phyloP scores from a whole-genome alignment of 2,329 filamentous ascomycete genomes.

The Aureobasidium sp. region DNA sequence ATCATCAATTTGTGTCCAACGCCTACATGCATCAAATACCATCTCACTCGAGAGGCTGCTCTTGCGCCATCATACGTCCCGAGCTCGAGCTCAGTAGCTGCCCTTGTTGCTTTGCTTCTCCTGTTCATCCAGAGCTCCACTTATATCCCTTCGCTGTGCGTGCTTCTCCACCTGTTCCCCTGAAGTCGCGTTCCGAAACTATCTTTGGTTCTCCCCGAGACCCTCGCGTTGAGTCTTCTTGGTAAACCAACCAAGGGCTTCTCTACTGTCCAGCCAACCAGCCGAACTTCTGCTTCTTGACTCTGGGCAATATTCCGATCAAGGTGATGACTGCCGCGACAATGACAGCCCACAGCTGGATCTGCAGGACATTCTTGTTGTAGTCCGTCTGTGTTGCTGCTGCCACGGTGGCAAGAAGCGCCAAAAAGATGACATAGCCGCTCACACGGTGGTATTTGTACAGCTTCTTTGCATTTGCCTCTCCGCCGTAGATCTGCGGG shows the following conservation, averaged over 20 bases:
- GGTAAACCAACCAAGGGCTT: too few species aligned
- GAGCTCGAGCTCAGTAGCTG: neutral
- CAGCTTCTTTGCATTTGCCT: conserved; percentile 69
- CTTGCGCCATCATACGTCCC: neutral
- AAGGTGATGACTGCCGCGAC: conserved; percentile 60
- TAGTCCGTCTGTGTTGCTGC: conserved; percentile 73
- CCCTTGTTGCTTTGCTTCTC: neutral
- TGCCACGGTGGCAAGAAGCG: conserved; percentile 67
- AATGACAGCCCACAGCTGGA: conserved; percentile 70
- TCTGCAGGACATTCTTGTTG: conserved; percentile 58
- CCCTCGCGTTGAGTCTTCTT: neutral
- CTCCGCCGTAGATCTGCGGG: conserved; percentile 68
- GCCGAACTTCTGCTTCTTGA: conserved; percentile 78
- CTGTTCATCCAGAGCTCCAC: neutral
- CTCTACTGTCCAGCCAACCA: conserved; percentile 12
- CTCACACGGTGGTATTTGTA: conserved; percentile 83
- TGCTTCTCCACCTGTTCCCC: conserved; percentile 12
- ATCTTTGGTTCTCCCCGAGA: neutral
- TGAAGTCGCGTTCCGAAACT: conserved; percentile 2
- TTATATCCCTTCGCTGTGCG: conserved; percentile 4
- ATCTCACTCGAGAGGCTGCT: neutral
- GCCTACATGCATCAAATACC: neutral
- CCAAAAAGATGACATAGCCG: conserved; percentile 65
- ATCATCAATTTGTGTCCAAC: neutral
- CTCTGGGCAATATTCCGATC: conserved; percentile 65